Evolutionary conservation across 177 flowering plant genomes (phyloP).

Genomic region (Tripterygium wilfordii): DNA sequence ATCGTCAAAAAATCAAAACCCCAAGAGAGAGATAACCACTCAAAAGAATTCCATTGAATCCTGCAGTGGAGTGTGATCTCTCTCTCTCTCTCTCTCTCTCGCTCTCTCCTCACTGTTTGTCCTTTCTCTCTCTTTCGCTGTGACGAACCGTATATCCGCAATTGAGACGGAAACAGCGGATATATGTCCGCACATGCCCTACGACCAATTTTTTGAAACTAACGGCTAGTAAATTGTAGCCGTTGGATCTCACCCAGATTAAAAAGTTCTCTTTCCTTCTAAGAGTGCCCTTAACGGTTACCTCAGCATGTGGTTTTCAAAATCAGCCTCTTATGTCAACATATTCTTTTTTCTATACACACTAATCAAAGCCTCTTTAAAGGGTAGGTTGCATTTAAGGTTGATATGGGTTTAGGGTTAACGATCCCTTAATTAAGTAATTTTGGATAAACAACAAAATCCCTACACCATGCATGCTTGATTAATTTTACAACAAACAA

Average conservation of each 20-base stretch:
- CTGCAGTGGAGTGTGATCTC: constrained; percentile 6
- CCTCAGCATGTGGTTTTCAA: constrained; percentile 15
- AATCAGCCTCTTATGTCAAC: neutral
- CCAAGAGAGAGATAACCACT: constrained; percentile 19
- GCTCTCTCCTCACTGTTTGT: constrained; percentile 18
- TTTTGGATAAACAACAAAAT: too few relatives aligned
- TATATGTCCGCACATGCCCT: constrained; percentile 27
- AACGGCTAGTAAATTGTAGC: constrained; percentile 63
- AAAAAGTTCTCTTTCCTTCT: constrained; percentile 32
- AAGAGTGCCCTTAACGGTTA: constrained; percentile 31
- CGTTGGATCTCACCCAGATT: constrained; percentile 35
- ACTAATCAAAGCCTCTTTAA: too few relatives aligned
- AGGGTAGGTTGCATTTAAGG: too few relatives aligned
- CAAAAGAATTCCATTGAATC: constrained; percentile 19
- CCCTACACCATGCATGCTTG: too few relatives aligned
- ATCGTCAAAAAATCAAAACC: constrained; percentile 6
- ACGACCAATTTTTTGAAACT: constrained; percentile 25
- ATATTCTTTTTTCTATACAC: neutral
- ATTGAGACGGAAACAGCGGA: constrained; percentile 30
- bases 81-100: constrained; percentile 15
- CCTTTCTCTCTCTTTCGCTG: constrained; percentile 13
- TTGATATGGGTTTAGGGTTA: too few relatives aligned
- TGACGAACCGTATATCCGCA: constrained; percentile 8
- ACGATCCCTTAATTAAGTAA: too few relatives aligned
- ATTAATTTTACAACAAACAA: too few relatives aligned